phyloP scores from a whole-genome alignment of 2,329 filamentous ascomycete species.

The Drechslerella stenobrocha region DNA sequence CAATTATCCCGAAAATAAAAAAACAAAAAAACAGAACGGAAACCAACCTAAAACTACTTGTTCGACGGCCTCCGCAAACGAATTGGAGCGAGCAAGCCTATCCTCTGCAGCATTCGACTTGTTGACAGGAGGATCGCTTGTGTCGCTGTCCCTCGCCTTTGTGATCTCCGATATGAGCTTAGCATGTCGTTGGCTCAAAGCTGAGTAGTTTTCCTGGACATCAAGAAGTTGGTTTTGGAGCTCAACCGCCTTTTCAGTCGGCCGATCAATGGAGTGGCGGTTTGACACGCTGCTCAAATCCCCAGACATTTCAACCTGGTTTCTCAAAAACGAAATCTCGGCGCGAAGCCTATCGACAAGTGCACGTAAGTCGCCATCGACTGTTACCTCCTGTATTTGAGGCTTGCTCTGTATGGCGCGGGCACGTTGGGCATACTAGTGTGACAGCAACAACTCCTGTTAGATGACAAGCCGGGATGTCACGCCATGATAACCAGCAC shows the following conservation, averaged over 20 bases:
- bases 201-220: conserved; percentile 88
- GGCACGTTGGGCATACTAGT: conserved; percentile 86
- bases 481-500: neutral
- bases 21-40: no score
- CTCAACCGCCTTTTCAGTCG: conserved; percentile 82
- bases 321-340: conserved; percentile 88
- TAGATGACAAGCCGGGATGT: neutral
- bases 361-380: conserved; percentile 91
- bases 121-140: conserved; percentile 62
- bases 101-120: conserved; percentile 76
- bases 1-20: no score
- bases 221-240: conserved; percentile 93
- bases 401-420: conserved; percentile 97
- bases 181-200: conserved; percentile 89
- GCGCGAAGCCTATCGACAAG: conserved; percentile 91
- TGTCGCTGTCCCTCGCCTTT: conserved; percentile 73
- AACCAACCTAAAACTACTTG: conserved; percentile 72
- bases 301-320: conserved; percentile 87
- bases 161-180: conserved; percentile 92
- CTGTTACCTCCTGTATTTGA: conserved; percentile 83
- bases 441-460: conserved; percentile 26
- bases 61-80: conserved; percentile 92
- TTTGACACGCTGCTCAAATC: conserved; percentile 70
- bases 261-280: conserved; percentile 58
- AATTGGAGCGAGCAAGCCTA: conserved; percentile 88